phyloP scores from a whole-genome alignment of 208 protist species.

The Crithidia acanthocephali region DNA sequence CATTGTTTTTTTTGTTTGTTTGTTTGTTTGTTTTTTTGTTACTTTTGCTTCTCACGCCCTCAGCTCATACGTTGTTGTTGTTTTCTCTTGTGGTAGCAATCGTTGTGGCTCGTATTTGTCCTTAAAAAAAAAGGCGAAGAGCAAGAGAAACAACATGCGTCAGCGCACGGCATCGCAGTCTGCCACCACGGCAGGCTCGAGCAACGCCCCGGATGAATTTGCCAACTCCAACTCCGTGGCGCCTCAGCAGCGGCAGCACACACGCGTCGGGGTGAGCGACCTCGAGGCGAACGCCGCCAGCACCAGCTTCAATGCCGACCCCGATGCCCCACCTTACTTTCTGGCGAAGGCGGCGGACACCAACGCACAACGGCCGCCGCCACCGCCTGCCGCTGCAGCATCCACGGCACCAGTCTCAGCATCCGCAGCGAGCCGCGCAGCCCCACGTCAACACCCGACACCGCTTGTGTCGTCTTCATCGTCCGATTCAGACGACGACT shows the following conservation, averaged over 20 bases:
- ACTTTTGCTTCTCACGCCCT: too few relatives aligned
- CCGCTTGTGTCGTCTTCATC: not conserved
- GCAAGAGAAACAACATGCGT: not conserved
- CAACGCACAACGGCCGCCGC: too few relatives aligned
- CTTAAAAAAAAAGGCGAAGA: too few relatives aligned
- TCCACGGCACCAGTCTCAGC: not conserved
- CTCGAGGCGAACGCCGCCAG: not conserved
- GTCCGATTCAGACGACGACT: not conserved
- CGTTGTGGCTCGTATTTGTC: too few relatives aligned
- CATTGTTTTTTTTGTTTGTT: too few relatives aligned
- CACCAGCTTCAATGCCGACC: constrained; percentile 1
- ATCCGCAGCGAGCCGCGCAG: not conserved
- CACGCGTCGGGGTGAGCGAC: not conserved
- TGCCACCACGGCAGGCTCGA: not conserved
- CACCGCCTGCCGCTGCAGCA: constrained; percentile 2
- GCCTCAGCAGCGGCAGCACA: constrained; percentile 20
- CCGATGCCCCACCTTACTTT: not conserved
- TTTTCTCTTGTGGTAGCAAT: too few relatives aligned
- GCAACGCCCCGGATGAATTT: not conserved
- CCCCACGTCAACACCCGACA: too few relatives aligned
- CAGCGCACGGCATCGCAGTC: not conserved
- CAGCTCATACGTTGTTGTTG: too few relatives aligned
- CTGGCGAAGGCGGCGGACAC: not conserved
- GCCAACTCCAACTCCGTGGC: constrained; percentile 1
- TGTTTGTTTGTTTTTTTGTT: too few relatives aligned